phyloP scores from a whole-genome alignment of 2,329 filamentous ascomycete genomes.

The Tolypocladium cylindrosporum region DNA sequence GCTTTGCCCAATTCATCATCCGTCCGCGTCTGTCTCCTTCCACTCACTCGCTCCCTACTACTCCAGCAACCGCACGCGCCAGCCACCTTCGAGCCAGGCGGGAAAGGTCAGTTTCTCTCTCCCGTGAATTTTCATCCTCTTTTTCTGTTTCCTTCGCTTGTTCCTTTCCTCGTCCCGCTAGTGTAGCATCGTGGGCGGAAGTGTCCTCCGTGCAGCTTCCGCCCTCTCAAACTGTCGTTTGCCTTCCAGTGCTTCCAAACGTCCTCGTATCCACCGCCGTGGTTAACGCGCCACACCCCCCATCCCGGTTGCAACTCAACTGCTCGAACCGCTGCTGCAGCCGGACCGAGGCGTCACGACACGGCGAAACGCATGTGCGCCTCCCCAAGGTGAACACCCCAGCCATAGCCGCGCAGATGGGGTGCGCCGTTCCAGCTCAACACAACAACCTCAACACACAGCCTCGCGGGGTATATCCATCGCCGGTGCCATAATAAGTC shows the following conservation, averaged over 20 bases:
- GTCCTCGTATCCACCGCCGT: constrained; percentile 22
- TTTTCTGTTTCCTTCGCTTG: not conserved
- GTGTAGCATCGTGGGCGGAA: not conserved
- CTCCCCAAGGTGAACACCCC: not conserved
- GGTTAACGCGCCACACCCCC: not conserved
- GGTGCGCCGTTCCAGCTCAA: constrained; percentile 20
- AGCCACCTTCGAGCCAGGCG: constrained; percentile 8
- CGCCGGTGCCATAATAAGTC: constrained; percentile 27
- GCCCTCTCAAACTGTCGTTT: constrained; percentile 12
- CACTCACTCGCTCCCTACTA: constrained; percentile 14
- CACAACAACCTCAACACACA: constrained; percentile 21
- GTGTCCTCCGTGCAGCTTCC: constrained; percentile 5
- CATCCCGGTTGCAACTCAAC: not conserved
- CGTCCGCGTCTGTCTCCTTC: constrained; percentile 14
- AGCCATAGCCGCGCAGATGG: not conserved
- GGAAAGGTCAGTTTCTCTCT: constrained; percentile 4
- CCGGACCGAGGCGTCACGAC: not conserved
- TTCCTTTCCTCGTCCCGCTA: constrained; percentile 2
- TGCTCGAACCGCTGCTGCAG: constrained; percentile 3
- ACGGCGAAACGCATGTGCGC: not conserved
- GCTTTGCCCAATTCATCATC: constrained; percentile 18
- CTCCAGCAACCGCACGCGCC: constrained; percentile 13
- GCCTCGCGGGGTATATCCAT: constrained; percentile 32
- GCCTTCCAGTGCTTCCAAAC: constrained; percentile 16
- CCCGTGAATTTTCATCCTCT: not conserved